These are phyloP conservation scores for Pyrenophora teres DNA, from an alignment of 2,329 filamentous ascomycete genomes.

Conservation along the genomic window DNA sequence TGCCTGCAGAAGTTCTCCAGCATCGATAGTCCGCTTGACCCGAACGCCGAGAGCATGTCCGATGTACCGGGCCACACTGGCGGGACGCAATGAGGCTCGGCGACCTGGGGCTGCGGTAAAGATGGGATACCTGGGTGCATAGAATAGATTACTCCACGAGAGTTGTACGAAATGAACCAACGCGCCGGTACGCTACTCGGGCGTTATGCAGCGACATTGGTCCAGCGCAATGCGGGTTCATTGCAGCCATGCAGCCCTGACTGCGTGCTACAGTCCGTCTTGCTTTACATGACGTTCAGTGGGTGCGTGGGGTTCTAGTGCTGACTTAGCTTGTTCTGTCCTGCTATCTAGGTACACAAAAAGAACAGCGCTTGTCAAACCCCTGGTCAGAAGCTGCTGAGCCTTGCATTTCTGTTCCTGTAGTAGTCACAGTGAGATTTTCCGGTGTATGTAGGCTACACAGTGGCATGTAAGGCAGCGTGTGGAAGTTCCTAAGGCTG, in stretches of 20 bases:
- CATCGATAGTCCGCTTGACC: neutral
- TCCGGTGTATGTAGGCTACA: slow-evolving; percentile 6
- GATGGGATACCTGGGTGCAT: slow-evolving; percentile 24
- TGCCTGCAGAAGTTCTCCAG: neutral
- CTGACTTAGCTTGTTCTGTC: slow-evolving; percentile 23
- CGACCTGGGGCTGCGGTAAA: slow-evolving; percentile 22
- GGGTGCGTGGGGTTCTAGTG: slow-evolving; percentile 20
- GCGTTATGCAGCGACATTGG: slow-evolving; percentile 17
- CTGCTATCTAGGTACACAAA: slow-evolving; percentile 16
- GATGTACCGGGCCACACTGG: slow-evolving; percentile 13
- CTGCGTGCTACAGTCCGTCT: slow-evolving; percentile 15
- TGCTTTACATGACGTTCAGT: slow-evolving; percentile 15
- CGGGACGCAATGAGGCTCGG: slow-evolving; percentile 20
- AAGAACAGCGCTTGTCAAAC: slow-evolving; percentile 20
- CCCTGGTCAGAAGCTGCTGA: slow-evolving; percentile 8
- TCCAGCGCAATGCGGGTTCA: slow-evolving; percentile 12
- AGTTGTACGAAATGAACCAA: slow-evolving; percentile 14
- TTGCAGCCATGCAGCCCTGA: slow-evolving; percentile 17
- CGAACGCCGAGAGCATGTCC: neutral
- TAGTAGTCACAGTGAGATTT: slow-evolving; percentile 6
- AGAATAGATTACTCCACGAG: slow-evolving; percentile 31
- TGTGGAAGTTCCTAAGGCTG: slow-evolving; percentile 8
- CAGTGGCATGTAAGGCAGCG: slow-evolving; percentile 10
- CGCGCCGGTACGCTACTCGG: slow-evolving; percentile 10
- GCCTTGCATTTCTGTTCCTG: slow-evolving; percentile 15